Percentiles rank a stretch among this genome's conserved stretches.
These are phyloP conservation scores for Neofusicoccum parvum DNA, from an alignment of 2,329 filamentous ascomycete genomes.

Conservation along the genomic window DNA sequence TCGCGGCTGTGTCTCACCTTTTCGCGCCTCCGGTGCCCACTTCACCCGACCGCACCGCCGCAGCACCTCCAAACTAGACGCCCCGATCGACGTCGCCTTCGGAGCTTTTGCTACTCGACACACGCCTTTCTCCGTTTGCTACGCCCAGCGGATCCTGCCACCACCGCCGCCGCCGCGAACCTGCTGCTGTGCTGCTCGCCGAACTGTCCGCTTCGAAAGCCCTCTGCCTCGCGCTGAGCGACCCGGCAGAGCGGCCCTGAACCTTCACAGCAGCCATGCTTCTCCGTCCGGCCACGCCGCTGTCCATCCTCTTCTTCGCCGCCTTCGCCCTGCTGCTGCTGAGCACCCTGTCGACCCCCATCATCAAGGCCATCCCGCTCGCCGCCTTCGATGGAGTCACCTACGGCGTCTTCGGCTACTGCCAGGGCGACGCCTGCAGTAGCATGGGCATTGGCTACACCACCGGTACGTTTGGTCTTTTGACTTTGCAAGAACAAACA, in stretches of 20 bases:
- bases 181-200: background rate
- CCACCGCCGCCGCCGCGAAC: background rate
- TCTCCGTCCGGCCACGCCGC: slow-evolving; percentile 88
- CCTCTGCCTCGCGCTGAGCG: slow-evolving; percentile 20
- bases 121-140: background rate
- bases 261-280: slow-evolving; percentile 54
- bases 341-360: slow-evolving; percentile 86
- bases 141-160: slow-evolving; percentile 5
- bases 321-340: slow-evolving; percentile 86
- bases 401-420: slow-evolving; percentile 94
- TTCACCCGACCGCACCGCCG: slow-evolving; percentile 2
- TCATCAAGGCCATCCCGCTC: slow-evolving; percentile 82
- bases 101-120: background rate
- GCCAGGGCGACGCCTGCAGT: slow-evolving; percentile 67
- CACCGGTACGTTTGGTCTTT: slow-evolving; percentile 58
- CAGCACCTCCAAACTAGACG: background rate
- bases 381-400: slow-evolving; percentile 74
- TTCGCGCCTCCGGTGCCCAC: background rate
- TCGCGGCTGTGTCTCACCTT: slow-evolving; percentile 15
- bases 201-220: background rate
- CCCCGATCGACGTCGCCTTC: slow-evolving; percentile 2
- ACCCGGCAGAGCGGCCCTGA: slow-evolving; percentile 18
- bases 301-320: slow-evolving; percentile 80
- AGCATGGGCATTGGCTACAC: slow-evolving; percentile 82
- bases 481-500: background rate